Percentiles rank a stretch among this genome's conserved stretches.
phyloP scores from a whole-genome alignment of 202 grass and related monocot genomes.

The Cymbopogon flexuosus region DNA sequence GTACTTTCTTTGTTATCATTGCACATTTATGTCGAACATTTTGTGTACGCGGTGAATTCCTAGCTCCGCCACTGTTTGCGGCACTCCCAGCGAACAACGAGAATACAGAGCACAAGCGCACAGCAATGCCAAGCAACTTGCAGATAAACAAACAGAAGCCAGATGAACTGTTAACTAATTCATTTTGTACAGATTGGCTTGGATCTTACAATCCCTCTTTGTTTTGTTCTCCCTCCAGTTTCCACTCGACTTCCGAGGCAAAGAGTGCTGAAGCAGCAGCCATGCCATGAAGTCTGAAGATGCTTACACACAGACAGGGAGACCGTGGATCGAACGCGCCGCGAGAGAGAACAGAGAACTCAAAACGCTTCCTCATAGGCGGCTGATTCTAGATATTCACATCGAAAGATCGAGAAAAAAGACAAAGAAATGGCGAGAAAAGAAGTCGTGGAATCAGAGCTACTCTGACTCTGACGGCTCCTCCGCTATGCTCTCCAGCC shows the following conservation, averaged over 20 bases:
- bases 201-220: constrained; percentile 14
- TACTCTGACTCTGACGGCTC: constrained; percentile 20
- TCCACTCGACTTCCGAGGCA: not conserved
- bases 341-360: not conserved
- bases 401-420: not conserved
- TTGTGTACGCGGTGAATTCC: too few species aligned
- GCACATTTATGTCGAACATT: too few species aligned
- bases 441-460: not conserved
- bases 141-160: not conserved
- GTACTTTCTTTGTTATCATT: too few species aligned
- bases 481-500: constrained; percentile 74
- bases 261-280: not conserved
- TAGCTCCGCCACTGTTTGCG: too few species aligned
- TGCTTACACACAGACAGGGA: not conserved
- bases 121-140: not conserved
- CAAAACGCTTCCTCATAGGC: not conserved
- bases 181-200: constrained; percentile 25
- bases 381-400: constrained; percentile 13
- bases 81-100: not conserved
- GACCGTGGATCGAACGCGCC: not conserved
- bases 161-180: constrained; percentile 22
- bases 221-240: not conserved
- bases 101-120: not conserved
- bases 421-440: not conserved
- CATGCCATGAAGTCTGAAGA: not conserved